Base-by-base conservation (phyloP, 75 land plant genomes). In the Ceratopteris richardii region DNA sequence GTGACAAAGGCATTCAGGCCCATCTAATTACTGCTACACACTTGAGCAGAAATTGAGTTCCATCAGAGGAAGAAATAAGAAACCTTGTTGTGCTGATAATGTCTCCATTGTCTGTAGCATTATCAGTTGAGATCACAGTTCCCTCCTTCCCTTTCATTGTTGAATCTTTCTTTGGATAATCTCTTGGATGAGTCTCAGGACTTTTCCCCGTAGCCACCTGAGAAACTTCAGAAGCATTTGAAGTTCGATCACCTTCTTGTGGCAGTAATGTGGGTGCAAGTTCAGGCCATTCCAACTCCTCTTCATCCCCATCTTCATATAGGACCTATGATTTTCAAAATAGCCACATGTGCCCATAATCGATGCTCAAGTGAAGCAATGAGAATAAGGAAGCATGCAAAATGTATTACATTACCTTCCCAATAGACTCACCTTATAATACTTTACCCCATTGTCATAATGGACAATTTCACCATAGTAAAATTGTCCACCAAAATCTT, bases 261-360 rank as follows among this genome's bases (percentile, higher is more conserved):
- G 61, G 43, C n/a, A 70, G 27, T 46, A 76, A 47, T n/a, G 76
- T 65, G 30, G 64, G 33, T 40, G 59, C 54, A 36, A 76, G 29
- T 30, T 76, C 75, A 58, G 28, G 60, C 76, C 74, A 76, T 25
- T 72, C 64, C 52, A 65, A 63, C 36, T 76, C 78, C 47, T 76
- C 78, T 21, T 53, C 63, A 47, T 76, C 69, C 4, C 78, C 78
- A 71, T 76, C 75, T 23, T 72, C 75, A 40, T 75, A 75, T 1
- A 16, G 58, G 37, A 68, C 72, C 76, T 73, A 23, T 42, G 55
- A 20, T 17, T 19, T n/a, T 14, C 37, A 33, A 33, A 33, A 4
- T 2, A 14, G 50, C 4, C 5, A 46, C 50, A 14, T 14, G 9
- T 9, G 42, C 13, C 13, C 42, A 40, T 46, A 18, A 46, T 2